Conservation (phyloP, 75 land plant genomes). For the Sequoiadendron giganteum region DNA sequence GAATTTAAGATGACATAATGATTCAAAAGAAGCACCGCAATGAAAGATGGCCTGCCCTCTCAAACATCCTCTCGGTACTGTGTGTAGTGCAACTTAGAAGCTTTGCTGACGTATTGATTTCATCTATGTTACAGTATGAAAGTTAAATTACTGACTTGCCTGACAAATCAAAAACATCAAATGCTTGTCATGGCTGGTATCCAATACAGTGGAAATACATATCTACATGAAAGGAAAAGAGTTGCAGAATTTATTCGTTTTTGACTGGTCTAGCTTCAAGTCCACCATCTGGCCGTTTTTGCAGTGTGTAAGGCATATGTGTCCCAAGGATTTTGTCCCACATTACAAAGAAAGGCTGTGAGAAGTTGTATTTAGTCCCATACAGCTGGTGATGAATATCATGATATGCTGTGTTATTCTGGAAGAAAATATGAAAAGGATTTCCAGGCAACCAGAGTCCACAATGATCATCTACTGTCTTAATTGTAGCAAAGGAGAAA, state of each 20-base stretch:
- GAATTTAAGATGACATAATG: not conserved
- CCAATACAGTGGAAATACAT: not conserved
- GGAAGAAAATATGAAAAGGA: slow-evolving; percentile 38
- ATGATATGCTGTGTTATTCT: slow-evolving; percentile 49
- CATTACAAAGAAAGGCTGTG: slow-evolving; percentile 45
- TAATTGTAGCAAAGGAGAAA: slow-evolving; percentile 45
- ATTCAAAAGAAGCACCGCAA: not conserved
- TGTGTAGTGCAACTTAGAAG: not conserved
- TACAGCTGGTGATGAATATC: slow-evolving; percentile 47
- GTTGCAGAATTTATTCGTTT: not conserved
- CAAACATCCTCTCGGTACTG: not conserved
- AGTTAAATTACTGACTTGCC: not conserved
- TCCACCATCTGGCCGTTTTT: slow-evolving; percentile 37
- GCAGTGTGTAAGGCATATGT: slow-evolving; percentile 34
- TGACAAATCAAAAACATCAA: not conserved
- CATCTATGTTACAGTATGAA: not conserved
- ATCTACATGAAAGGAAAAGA: not conserved
- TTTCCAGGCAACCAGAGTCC: slow-evolving; percentile 45
- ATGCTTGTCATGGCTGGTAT: not conserved
- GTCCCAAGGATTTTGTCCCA: slow-evolving; percentile 52
- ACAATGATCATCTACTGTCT: slow-evolving; percentile 49
- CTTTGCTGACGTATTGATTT: not conserved
- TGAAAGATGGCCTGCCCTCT: not conserved
- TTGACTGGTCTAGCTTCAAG: slow-evolving; percentile 39
- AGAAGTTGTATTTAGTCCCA: slow-evolving; percentile 48